Evolutionary conservation across 192 early-diverging fungal species (phyloP).

Genomic region (Diversispora eburnea): DNA sequence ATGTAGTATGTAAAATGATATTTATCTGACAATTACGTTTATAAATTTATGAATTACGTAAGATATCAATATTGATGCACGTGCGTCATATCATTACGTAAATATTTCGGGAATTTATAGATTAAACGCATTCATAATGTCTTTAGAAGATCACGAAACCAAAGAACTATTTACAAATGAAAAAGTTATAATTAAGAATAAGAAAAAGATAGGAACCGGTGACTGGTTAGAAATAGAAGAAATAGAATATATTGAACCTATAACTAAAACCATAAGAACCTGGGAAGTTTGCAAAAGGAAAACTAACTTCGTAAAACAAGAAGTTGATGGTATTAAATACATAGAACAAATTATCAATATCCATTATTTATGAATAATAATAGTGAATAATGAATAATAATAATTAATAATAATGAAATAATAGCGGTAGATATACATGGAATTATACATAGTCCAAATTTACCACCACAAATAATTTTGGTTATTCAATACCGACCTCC

Average conservation of each 20-base stretch:
- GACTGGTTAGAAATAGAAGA: slow-evolving; percentile 42
- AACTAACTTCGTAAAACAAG: neutral
- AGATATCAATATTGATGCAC: neutral
- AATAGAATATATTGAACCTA: slow-evolving; percentile 36
- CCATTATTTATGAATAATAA: no score
- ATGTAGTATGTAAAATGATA: no score
- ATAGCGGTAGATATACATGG: slow-evolving; percentile 48
- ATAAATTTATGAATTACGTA: neutral
- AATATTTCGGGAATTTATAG: no score
- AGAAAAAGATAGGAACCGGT: slow-evolving; percentile 30
- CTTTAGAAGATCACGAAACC: neutral
- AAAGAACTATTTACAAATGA: neutral
- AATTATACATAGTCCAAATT: slow-evolving; percentile 28
- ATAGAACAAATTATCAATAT: no score
- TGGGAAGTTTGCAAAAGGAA: slow-evolving; percentile 38
- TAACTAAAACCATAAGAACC: slow-evolving; percentile 28
- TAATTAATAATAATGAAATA: neutral
- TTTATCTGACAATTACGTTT: no score
- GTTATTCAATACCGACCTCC: slow-evolving; percentile 49
- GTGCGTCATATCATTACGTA: neutral
- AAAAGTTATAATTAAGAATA: neutral
- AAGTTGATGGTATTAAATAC: slow-evolving; percentile 33
- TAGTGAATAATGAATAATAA: no score
- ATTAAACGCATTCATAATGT: no score
- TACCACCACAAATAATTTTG: slow-evolving; percentile 35